Percentiles rank a stretch among this genome's conserved stretches.
phyloP scores from a whole-genome alignment of 2,329 filamentous ascomycete species.

The Neofusicoccum parvum region DNA sequence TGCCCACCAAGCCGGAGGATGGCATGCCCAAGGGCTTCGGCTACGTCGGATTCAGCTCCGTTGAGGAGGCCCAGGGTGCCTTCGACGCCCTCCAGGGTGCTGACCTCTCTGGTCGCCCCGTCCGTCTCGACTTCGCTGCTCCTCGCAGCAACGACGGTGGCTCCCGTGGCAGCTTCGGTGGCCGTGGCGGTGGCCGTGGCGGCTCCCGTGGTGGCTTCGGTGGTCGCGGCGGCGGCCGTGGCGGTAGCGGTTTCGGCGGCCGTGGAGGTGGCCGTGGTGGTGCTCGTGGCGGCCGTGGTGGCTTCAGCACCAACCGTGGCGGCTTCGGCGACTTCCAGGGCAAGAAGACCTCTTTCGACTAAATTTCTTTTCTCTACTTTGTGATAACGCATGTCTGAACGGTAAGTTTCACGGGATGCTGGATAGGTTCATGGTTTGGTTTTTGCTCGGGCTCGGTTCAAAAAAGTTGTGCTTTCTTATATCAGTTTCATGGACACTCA shows the following conservation, averaged over 20 bases:
- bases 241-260: conserved; percentile 57
- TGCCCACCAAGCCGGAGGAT: conserved; percentile 84
- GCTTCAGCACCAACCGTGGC: conserved; percentile 48
- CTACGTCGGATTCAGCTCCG: conserved; percentile 79
- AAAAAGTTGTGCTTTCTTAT: conserved; percentile 1
- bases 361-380: not conserved
- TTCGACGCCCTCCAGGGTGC: conserved; percentile 71
- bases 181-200: conserved; percentile 51
- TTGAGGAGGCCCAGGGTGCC: conserved; percentile 80
- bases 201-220: conserved; percentile 59
- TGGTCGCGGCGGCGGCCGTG: conserved; percentile 46
- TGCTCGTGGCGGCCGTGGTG: conserved; percentile 40
- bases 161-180: conserved; percentile 43
- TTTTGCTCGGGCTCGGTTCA: conserved; percentile 1
- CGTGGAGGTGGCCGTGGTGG: conserved; percentile 44
- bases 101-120: conserved; percentile 70
- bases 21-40: conserved; percentile 90
- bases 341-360: conserved; percentile 72
- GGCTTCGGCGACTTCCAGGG: conserved; percentile 72
- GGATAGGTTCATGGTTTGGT: conserved; percentile 9
- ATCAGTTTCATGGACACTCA: not conserved
- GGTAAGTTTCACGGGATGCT: conserved; percentile 8
- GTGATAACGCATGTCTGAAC: not conserved
- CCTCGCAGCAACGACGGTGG: conserved; percentile 63
- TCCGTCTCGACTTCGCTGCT: conserved; percentile 82